phyloP scores from a whole-genome alignment of 805 yeast genomes.

The Blastobotrys parvus region DNA sequence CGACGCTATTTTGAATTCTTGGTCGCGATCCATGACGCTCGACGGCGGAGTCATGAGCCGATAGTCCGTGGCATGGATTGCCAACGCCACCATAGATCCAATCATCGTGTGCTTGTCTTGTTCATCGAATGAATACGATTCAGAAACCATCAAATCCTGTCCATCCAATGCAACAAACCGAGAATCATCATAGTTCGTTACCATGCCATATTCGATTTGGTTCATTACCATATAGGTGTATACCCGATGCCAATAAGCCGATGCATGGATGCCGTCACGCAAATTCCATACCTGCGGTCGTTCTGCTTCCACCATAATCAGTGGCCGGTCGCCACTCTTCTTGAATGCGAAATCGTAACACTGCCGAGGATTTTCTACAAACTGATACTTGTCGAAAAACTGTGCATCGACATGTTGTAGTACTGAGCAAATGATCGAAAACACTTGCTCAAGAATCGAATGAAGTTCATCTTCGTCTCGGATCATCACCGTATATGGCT shows the following conservation, averaged over 20 bases:
- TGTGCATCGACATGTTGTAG: not conserved
- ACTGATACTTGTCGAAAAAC: not conserved
- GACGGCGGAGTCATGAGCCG: not conserved
- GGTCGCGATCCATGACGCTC: not conserved
- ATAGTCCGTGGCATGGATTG: not conserved
- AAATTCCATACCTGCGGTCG: not conserved
- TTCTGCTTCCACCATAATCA: not conserved
- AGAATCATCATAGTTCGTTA: not conserved
- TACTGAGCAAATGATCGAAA: not conserved
- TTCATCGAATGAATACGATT: not conserved
- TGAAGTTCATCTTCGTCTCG: not conserved
- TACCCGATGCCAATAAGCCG: not conserved
- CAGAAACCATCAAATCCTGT: not conserved
- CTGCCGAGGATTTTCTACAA: not conserved
- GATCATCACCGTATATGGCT: not conserved
- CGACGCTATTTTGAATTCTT: not conserved
- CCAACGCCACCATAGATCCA: constrained; percentile 1
- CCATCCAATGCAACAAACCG: constrained; percentile 1
- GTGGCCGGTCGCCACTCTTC: not conserved
- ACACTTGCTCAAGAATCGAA: not conserved
- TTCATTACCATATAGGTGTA: constrained; percentile 1
- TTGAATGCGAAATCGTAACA: not conserved
- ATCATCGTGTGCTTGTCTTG: constrained; percentile 1
- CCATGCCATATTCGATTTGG: constrained; percentile 1
- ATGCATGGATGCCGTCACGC: not conserved